Base-by-base conservation (phyloP, 1,284 basidiomycete genomes). In the Microbotryum silenes-acaulis region DNA sequence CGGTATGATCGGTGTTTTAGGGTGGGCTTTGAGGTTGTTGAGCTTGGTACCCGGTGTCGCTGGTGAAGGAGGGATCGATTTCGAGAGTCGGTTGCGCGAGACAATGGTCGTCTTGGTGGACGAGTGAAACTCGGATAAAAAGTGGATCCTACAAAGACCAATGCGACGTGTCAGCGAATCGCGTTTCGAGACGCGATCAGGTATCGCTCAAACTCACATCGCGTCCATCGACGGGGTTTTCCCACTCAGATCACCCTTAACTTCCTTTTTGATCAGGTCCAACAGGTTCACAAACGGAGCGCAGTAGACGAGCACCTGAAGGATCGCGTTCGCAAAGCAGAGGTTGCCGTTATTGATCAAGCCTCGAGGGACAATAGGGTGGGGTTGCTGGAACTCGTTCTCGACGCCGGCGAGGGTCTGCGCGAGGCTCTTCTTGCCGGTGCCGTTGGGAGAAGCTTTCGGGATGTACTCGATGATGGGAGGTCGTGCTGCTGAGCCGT, bases 271-370 rank as follows among this genome's bases (percentile, higher is more conserved):
- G 6, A 97, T 77, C 65, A 88, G 85, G 45, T 78, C 80, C 72
- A 97, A 88, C 56, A 97, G 77, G 54, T 82, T 81, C 72, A 86
- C 85, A 76, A 97, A 96, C 2, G 89, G 90, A 18, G 83, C 82
- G 71, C 88, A 92, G 76, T 92, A 94, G 1, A 94, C 83, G 23
- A 98, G 81, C 2, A 89, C 85, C 77, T 97, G 94, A 27, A 97
- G 78, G 37, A 97, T 80, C 77, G 91, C 86, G 72, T 97, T 97
- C 56, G 93, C 92, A 74, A 97, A 98, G 77, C 94, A 98, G 83
- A 97, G 88, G 77, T 98, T 98, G 10, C 94, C 94, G 6, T 85
- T 88, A 77, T 97, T 98, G 72, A 97, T 82, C 50, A 98, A 78
- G 6, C 94, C 94, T 33, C 93, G 48, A 12, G 71, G 69, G n/a